A percentile compares a stretch with the other conserved stretches of the same genome.
Evolutionary conservation across 2,329 filamentous ascomycete genomes (phyloP).

Genomic region (Plectosphaerella plurivora): DNA sequence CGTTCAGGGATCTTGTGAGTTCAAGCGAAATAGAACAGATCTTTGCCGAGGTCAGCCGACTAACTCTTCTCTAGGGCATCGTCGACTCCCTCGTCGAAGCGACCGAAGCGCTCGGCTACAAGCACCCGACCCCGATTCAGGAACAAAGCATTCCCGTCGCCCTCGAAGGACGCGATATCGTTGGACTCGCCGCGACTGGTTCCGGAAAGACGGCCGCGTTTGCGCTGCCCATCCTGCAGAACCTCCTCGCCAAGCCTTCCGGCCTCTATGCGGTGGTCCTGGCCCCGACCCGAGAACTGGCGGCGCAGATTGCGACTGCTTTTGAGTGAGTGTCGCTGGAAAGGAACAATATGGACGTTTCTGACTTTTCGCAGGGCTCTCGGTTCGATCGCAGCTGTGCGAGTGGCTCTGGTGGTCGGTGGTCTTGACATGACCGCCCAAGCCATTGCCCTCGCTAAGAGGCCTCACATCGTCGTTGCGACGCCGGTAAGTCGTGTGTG

Average conservation of each 20-base stretch:
- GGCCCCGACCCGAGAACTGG: conserved; percentile 89
- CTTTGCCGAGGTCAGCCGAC: background rate
- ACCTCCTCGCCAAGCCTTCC: conserved; percentile 82
- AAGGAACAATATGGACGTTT: background rate
- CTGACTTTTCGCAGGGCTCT: background rate
- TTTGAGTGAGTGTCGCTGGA: conserved; percentile 52
- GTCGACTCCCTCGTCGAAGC: conserved; percentile 86
- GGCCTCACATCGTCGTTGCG: conserved; percentile 89
- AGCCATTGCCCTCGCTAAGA: conserved; percentile 87
- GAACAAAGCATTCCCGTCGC: conserved; percentile 77
- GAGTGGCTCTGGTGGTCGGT: conserved; percentile 81
- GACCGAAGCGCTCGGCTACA: conserved; percentile 78
- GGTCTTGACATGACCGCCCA: conserved; percentile 96
- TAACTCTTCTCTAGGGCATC: conserved; percentile 54
- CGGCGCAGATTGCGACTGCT: conserved; percentile 82
- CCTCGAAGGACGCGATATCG: conserved; percentile 77
- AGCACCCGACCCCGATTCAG: conserved; percentile 84
- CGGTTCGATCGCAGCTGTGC: conserved; percentile 45
- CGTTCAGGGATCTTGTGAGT: conserved; percentile 60
- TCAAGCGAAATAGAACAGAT: background rate
- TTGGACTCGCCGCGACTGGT: conserved; percentile 92
- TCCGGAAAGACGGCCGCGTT: conserved; percentile 96
- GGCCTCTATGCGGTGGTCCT: conserved; percentile 84
- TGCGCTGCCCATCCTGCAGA: conserved; percentile 85
- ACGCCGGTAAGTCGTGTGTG: conserved; percentile 57